phyloP scores from a whole-genome alignment of 2,329 filamentous ascomycete species.

The Amauroascus niger region DNA sequence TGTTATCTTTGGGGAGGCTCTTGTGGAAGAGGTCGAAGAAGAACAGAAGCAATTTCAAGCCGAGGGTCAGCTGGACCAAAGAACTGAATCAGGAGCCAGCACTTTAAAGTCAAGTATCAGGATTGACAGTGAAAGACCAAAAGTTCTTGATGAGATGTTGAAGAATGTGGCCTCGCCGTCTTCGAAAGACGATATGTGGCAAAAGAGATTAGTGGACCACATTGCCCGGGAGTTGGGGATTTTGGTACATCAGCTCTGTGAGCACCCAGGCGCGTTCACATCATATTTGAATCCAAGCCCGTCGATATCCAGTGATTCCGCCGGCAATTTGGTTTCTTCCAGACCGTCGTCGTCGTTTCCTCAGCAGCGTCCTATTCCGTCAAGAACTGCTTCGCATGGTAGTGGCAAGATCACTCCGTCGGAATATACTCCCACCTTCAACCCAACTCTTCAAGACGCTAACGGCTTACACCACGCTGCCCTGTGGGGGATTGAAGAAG shows the following conservation, averaged over 20 bases:
- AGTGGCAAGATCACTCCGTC: conserved; percentile 23
- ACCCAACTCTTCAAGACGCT: conserved; percentile 39
- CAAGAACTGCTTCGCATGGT: conserved; percentile 19
- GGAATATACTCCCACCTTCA: conserved; percentile 38
- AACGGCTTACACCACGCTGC: conserved; percentile 43
- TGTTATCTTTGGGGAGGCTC: conserved; percentile 73
- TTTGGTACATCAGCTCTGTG: conserved; percentile 71
- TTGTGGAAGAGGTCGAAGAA: conserved; percentile 43
- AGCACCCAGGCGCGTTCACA: conserved; percentile 80
- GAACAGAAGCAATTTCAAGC: conserved; percentile 15
- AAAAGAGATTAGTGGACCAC: conserved; percentile 63
- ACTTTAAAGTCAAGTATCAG: not conserved
- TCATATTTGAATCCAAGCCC: conserved; percentile 62
- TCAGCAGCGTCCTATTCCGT: conserved; percentile 12
- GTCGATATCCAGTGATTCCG: conserved; percentile 58
- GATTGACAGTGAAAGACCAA: conserved; percentile 11
- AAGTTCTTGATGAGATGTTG: conserved; percentile 29
- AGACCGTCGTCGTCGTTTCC: not conserved
- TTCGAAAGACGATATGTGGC: conserved; percentile 28
- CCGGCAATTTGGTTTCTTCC: conserved; percentile 59
- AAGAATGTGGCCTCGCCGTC: conserved; percentile 24
- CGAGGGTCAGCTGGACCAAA: not conserved
- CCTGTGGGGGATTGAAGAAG: conserved; percentile 59
- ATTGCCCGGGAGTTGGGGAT: conserved; percentile 80
- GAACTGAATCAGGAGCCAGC: not conserved